Evolutionary conservation across 1,284 basidiomycete species (phyloP), one percentile per base, ranked within the genome.

Genomic region (Sporisorium sorghi): DNA sequence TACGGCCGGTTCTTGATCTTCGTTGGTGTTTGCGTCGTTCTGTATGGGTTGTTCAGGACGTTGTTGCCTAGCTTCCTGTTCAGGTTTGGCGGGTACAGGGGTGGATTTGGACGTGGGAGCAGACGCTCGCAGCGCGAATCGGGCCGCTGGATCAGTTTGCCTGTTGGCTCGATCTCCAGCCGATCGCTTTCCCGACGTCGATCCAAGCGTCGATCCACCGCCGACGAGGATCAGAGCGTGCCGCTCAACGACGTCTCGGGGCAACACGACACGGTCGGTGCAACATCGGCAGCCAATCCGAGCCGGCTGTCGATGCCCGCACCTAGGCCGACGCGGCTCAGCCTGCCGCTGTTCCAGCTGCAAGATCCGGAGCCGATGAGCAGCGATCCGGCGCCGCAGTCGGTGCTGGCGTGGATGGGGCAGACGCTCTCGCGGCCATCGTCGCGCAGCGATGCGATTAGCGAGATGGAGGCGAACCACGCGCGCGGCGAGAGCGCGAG

Each of bases 1-100:
- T 64, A 81, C 53, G 82, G 82, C n/a, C 55, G 73, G 15, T 28
- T 76, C 9, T 59, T 84, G 30, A 77, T 84, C 62, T 63, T 75
- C 35, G 24, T 78, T 19, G 77, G 77, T 8, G 63, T 70, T 19
- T 65, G 59, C 44, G 61, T 79, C 24, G 73, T 77, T 0, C 24
- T 48, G 7, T 79, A 78, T 39, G 75, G 77, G 7, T 17, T 70
- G 17, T 67, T 72, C 33, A 48, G 72, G n/a, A 73, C 56, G 12
- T 9, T 76, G n/a, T 37, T 75, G 42, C 76, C 77, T 10, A 42
- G 53, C 5, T 39, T 78, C 23, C 26, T 68, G 11, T 56, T 49
- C 39, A 46, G 39, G 23, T 32, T 70, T 8, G 65, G 53, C 3
- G 72, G 62, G n/a, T 51, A 58, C 11, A 39, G 68, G 11, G 46